Evolutionary conservation across 164 flowering plant species (phyloP).

Genomic region (Dillenia suffruticosa): DNA sequence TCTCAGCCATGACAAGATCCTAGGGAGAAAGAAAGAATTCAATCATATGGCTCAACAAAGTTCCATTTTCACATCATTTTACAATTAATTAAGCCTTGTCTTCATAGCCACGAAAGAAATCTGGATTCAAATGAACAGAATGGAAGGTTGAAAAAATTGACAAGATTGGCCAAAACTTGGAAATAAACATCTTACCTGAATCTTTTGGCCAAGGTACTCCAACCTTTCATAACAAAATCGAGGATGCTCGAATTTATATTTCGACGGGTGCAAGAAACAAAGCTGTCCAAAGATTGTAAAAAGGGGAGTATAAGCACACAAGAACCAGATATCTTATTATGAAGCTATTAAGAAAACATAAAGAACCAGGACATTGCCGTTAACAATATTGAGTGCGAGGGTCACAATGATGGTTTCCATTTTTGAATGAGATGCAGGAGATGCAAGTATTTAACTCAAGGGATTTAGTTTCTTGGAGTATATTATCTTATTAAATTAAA

Average conservation of each 20-base stretch:
- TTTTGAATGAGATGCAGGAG: too few relatives aligned
- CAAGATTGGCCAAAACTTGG: background rate
- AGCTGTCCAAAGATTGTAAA: slow-evolving; percentile 40
- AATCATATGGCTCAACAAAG: too few relatives aligned
- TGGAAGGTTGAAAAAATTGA: background rate
- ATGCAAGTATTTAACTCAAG: too few relatives aligned
- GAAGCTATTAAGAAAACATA: too few relatives aligned
- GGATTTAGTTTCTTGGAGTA: too few relatives aligned
- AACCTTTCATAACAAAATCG: slow-evolving; percentile 87
- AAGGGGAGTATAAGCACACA: too few relatives aligned
- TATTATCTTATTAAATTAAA: too few relatives aligned
- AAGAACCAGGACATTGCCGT: too few relatives aligned
- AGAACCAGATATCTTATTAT: background rate
- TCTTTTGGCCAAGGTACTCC: slow-evolving; percentile 97
- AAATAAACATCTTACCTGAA: slow-evolving; percentile 59
- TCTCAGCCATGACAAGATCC: slow-evolving; percentile 98
- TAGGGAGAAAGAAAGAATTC: slow-evolving; percentile 17
- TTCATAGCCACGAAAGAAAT: too few relatives aligned
- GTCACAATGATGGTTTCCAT: too few relatives aligned
- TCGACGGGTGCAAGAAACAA: slow-evolving; percentile 88
- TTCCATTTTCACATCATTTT: too few relatives aligned
- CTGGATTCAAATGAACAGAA: background rate
- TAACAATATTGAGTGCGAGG: background rate
- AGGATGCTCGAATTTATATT: slow-evolving; percentile 91
- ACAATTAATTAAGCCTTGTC: too few relatives aligned